Conservation (phyloP, 345 rosid genomes). For the Eucalyptus tenuipes region DNA sequence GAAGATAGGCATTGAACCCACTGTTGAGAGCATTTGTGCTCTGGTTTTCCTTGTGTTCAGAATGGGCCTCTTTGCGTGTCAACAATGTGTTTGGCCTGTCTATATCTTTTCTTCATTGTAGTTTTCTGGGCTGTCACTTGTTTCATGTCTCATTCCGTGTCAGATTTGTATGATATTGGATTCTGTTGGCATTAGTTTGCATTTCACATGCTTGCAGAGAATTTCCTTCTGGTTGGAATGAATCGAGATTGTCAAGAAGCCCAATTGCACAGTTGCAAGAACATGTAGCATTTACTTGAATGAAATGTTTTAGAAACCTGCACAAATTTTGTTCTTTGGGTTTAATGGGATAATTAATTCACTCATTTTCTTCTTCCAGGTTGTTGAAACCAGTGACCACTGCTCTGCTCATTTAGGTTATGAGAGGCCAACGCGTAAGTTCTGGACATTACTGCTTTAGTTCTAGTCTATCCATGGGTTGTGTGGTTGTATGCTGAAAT, state of each 20-base stretch:
- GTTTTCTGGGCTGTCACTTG: neutral
- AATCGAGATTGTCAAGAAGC: neutral
- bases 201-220: neutral
- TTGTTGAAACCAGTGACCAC: slow-evolving; percentile 47
- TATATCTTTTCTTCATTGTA: neutral
- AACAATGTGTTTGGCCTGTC: neutral
- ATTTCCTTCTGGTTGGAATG: neutral
- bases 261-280: neutral
- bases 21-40: neutral
- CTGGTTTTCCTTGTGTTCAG: neutral
- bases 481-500: neutral
- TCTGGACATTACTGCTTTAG: neutral
- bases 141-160: neutral
- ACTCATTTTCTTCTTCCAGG: slow-evolving; percentile 21
- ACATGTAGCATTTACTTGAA: neutral
- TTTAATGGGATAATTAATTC: neutral
- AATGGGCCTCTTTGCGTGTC: neutral
- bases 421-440: slow-evolving; percentile 43
- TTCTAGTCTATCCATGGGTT: neutral
- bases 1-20: neutral
- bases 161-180: neutral
- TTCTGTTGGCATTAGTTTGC: neutral
- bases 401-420: slow-evolving; percentile 49
- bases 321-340: neutral
- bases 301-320: neutral